phyloP scores from a whole-genome alignment of 768 basidiomycete genomes.

The Lentinula guzmanii region DNA sequence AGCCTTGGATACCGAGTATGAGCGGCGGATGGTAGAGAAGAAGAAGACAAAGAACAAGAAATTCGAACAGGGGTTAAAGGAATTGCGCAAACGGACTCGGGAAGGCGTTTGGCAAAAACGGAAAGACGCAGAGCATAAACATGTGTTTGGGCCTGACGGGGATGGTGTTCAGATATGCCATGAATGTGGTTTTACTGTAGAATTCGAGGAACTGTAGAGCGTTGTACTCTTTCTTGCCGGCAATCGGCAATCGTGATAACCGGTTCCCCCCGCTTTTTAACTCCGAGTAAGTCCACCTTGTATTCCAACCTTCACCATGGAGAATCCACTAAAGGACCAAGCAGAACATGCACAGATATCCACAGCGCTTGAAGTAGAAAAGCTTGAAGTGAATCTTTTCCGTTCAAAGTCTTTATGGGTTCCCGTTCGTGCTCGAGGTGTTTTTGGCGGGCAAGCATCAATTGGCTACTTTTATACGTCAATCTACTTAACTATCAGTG shows the following conservation, averaged over 20 bases:
- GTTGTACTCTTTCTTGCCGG: neutral
- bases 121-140: conserved; percentile 84
- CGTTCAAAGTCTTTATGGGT: conserved; percentile 69
- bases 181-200: conserved; percentile 86
- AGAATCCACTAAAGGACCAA: conserved; percentile 31
- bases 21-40: conserved; percentile 72
- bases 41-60: conserved; percentile 90
- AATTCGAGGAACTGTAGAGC: conserved; percentile 74
- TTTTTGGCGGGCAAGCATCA: conserved; percentile 63
- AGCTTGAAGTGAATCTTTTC: conserved; percentile 70
- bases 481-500: neutral
- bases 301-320: conserved; percentile 19
- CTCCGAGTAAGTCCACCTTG: conserved; percentile 13
- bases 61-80: conserved; percentile 85
- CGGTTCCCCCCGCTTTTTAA: conserved; percentile 4
- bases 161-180: conserved; percentile 71
- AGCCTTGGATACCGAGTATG: conserved; percentile 84
- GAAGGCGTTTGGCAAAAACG: conserved; percentile 88
- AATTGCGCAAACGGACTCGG: conserved; percentile 78
- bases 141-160: conserved; percentile 68
- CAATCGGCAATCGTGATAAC: neutral
- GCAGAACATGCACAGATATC: conserved; percentile 66
- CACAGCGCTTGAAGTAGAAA: conserved; percentile 71
- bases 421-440: conserved; percentile 60
- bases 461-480: neutral